Conservation (phyloP, 768 basidiomycete genomes). For the Termitomyces sp. region DNA sequence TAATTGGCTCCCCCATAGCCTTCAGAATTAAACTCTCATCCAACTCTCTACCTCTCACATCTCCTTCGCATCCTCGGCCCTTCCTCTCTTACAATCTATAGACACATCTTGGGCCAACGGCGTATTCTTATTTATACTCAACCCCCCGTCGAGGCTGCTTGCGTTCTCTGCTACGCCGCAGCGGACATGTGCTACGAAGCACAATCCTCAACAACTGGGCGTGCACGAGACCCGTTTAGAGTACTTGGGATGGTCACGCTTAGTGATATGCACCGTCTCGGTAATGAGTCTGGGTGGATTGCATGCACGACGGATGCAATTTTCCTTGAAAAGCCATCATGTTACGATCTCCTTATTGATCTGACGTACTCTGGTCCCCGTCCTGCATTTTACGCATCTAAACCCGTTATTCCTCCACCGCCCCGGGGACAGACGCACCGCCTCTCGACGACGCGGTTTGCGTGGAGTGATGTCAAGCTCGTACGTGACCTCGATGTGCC, state of each 20-base stretch:
- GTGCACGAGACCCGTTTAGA: constrained; percentile 41
- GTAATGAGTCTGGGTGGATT: constrained; percentile 74
- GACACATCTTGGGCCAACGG: constrained; percentile 68
- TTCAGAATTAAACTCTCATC: constrained; percentile 25
- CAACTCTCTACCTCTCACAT: constrained; percentile 70
- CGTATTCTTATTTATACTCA: constrained; percentile 77
- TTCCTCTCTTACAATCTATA: constrained; percentile 73
- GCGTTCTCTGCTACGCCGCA: constrained; percentile 68
- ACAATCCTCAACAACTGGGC: constrained; percentile 25
- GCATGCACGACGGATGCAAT: constrained; percentile 86
- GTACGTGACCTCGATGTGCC: constrained; percentile 30
- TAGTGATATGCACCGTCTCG: constrained; percentile 64
- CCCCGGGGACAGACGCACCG: constrained; percentile 42
- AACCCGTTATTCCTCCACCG: constrained; percentile 32
- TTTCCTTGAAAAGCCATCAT: constrained; percentile 74
- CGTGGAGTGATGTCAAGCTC: constrained; percentile 80
- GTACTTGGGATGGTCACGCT: constrained; percentile 82
- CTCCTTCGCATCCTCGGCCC: constrained; percentile 75
- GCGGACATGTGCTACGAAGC: constrained; percentile 45
- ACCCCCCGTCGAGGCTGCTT: constrained; percentile 77
- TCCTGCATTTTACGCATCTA: constrained; percentile 63
- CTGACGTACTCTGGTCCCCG: constrained; percentile 63
- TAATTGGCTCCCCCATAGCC: not conserved
- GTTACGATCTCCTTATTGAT: constrained; percentile 80
- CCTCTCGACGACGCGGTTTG: constrained; percentile 62